Conservation (phyloP, 1,284 basidiomycete species). For the Mrakiaceae sp. region DNA sequence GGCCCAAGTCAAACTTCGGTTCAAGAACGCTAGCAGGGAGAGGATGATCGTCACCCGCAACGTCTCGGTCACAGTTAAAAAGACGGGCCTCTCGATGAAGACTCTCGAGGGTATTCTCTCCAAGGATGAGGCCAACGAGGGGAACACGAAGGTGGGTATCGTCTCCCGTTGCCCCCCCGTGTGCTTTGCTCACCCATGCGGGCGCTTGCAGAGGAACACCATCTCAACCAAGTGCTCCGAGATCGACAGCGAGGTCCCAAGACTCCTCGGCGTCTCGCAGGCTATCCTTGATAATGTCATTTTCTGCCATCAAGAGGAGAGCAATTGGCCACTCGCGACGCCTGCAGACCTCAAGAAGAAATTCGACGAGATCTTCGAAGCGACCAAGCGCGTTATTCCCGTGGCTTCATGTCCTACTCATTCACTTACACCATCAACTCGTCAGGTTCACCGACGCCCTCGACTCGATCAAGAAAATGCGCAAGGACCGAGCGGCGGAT, state of each 20-base stretch:
- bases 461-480: constrained; percentile 75
- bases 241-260: constrained; percentile 88
- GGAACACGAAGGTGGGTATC: constrained; percentile 56
- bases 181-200: neutral
- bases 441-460: constrained; percentile 89
- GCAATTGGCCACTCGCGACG: constrained; percentile 94
- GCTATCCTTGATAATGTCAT: constrained; percentile 98
- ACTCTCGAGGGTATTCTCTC: constrained; percentile 88
- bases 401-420: neutral
- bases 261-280: constrained; percentile 87
- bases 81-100: constrained; percentile 82
- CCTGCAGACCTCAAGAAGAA: constrained; percentile 90
- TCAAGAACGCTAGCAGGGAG: constrained; percentile 74
- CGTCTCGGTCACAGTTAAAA: constrained; percentile 86
- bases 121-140: constrained; percentile 52
- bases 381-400: constrained; percentile 57
- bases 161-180: neutral
- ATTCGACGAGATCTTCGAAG: constrained; percentile 99
- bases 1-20: constrained; percentile 91
- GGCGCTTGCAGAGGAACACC: constrained; percentile 51
- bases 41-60: constrained; percentile 90
- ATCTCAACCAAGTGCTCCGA: constrained; percentile 95
- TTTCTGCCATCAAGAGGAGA: constrained; percentile 99
- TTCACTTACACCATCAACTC: neutral
- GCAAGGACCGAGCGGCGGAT: constrained; percentile 82